phyloP scores from a whole-genome alignment of 2,329 filamentous ascomycete species.

The Pseudogymnoascus sp. region DNA sequence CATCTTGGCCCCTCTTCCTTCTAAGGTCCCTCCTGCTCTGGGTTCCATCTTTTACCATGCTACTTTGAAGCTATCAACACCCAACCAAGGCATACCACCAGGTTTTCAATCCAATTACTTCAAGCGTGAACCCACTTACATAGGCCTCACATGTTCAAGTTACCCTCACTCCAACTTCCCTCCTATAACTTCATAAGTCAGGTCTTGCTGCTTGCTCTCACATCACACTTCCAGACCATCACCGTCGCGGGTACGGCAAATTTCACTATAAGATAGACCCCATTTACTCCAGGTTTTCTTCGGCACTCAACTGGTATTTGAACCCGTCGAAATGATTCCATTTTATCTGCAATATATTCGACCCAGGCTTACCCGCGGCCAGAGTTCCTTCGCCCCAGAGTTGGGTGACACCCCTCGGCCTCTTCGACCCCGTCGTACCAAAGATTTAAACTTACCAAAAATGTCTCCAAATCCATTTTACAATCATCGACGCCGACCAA shows the following conservation, averaged over 20 bases:
- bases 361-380: background rate
- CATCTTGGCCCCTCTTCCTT: background rate
- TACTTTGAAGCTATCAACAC: background rate
- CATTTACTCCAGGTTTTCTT: too few relatives aligned
- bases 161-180: background rate
- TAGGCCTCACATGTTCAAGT: too few relatives aligned
- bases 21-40: background rate
- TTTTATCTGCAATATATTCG: background rate
- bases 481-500: too few relatives aligned
- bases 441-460: too few relatives aligned
- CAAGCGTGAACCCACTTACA: background rate
- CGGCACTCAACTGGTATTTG: too few relatives aligned
- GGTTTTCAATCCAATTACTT: background rate
- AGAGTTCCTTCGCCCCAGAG: background rate
- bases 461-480: too few relatives aligned
- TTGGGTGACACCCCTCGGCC: background rate
- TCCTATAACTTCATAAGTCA: background rate
- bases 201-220: background rate
- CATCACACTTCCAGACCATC: background rate
- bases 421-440: background rate
- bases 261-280: background rate
- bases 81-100: background rate
- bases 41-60: background rate
- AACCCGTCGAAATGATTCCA: too few relatives aligned
- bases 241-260: background rate